Base-by-base conservation (phyloP, 83 land plant species). In the Diphasiastrum complanatum region DNA sequence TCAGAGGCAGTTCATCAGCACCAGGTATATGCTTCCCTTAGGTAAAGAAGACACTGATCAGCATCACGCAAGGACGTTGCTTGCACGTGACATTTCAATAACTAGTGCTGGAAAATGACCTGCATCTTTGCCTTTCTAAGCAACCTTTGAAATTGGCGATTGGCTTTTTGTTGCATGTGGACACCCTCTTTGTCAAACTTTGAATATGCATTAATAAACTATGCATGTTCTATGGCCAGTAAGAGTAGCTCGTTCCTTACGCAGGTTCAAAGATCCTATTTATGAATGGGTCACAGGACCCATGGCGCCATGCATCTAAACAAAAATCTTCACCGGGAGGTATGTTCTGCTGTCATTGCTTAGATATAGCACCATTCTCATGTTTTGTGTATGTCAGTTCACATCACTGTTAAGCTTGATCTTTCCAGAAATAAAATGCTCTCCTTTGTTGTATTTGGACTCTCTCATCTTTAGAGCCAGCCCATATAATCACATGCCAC, bases 291-390 rank as follows among this genome's bases (percentile, higher is more conserved):
- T 93, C 98, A 41, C 98, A 88, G 57, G 98, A 93, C 65, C 98
- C 98, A 2, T 93, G 98, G 98, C 82, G 91, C 16, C 96, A 85
- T 81, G 98, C 98, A 59, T 87, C 98, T 4, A 89, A 89, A 65
- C 91, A 83, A 74, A 81, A 60, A 14, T 93, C 98, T 43, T 81
- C 98, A 19, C 63, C 69, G 51, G 83, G 84, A 50, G 47, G 89
- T 86, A 71, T 55, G 51, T 12, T 54, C 16, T 31, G 6, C 30
- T 24, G 6, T 16, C 4, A 26, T 23, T 54, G 12, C 20, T 12
- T 48, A n/a, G n/a, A n/a, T n/a, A n/a, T n/a, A n/a, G n/a, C n/a
- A n/a, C n/a, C n/a, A n/a, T n/a, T n/a, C n/a, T n/a, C n/a, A n/a
- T n/a, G n/a, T n/a, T n/a, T n/a, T n/a, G n/a, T n/a, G n/a, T n/a